Evolutionary conservation across 805 yeast genomes (phyloP), one percentile per base, ranked within the genome.

Genomic region (Lipomyces sp.): DNA sequence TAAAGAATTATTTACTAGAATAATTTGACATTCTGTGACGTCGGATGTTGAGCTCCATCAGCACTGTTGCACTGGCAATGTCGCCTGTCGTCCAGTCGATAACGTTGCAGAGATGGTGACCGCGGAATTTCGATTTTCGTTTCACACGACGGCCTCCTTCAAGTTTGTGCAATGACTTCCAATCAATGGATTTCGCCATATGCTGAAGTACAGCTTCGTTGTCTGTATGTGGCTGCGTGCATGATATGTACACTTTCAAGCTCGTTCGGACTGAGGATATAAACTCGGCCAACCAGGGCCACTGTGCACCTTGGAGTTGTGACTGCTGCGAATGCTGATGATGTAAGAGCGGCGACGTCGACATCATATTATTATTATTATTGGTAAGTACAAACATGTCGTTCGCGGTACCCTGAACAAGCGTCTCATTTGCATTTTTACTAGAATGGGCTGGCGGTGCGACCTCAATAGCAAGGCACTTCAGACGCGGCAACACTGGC

Each of bases 211-310:
- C 15, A 34, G 39, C 37, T n/a, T 35, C 53, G 56, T 51, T 61
- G n/a, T n/a, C 10, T 10, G 57, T 13, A 32, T 18, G 39, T 5
- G 60, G 48, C 7, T 18, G 50, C 48, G 42, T 29, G 59, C 62
- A 42, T 11, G 65, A 55, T 39, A 68, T 32, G 54, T 56, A 61
- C 5, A 68, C 63, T 24, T 63, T 63, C 50, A 68, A 30, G 37
- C 48, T 63, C 10, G 64, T 30, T 18, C 64, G 39, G 7, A 60
- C 58, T 32, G 59, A 53, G 24, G 56, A 15, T 1, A 68, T 45
- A 37, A 68, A 24, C 15, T 63, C 67, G 10, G 53, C n/a, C 4
- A 68, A 51, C 71, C 71, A 68, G 15, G 60, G 29, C 71, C 71
- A 68, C 18, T 51, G 24, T 11, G 54, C 33, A 30, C 18, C 51